Base-by-base conservation (phyloP, 768 basidiomycete species). In the Psilocybe cubensis region DNA sequence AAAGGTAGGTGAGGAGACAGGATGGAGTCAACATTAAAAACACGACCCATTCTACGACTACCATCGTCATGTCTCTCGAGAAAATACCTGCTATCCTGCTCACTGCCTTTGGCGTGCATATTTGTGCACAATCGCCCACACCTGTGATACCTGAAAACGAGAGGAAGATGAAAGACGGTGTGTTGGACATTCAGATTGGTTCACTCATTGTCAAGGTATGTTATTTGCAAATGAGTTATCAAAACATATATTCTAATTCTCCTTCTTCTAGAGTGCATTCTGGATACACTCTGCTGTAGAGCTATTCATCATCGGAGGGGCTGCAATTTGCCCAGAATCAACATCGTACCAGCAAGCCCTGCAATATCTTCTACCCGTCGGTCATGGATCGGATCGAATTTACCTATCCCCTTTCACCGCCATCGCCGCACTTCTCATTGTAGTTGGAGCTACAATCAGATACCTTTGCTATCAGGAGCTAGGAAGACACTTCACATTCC, bases 401-500 rank as follows among this genome's bases (percentile, higher is more conserved):
- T 46, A 20, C 18, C 53, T 28, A 14, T 29, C 25, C 17, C 53
- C 44, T 20, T 44, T 25, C 41, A 31, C 41, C 53, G 12, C n/a
- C 23, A 11, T 49, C 9, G 47, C 47, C 11, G 18, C 27, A 4
- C 27, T 35, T 8, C 44, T 58, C 18, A 14, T 52, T 1, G 12
- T 38, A 12, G 35, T 38, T 11, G 56, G 54, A 1, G 41, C 18
- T 24, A 7, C 42, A 7, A 41, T 80, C 1, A 76, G 81, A 21
- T 45, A 72, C 3, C 60, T 60, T 56, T 80, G 74, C 57, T 79
- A 73, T 61, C 71, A 58, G 21, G 63, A 63, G 21, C 66, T 81
- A 18, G 77, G 75, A 21, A 31, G 54, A 17, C 60, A 72, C 18
- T 79, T 79, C 67, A 80, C 77, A 23, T 78, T 77, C 55, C 70